Evolutionary conservation across 495 filamentous ascomycete species (phyloP), one percentile per base, ranked within the genome.

Genomic region (Lasiosphaeria hispida): DNA sequence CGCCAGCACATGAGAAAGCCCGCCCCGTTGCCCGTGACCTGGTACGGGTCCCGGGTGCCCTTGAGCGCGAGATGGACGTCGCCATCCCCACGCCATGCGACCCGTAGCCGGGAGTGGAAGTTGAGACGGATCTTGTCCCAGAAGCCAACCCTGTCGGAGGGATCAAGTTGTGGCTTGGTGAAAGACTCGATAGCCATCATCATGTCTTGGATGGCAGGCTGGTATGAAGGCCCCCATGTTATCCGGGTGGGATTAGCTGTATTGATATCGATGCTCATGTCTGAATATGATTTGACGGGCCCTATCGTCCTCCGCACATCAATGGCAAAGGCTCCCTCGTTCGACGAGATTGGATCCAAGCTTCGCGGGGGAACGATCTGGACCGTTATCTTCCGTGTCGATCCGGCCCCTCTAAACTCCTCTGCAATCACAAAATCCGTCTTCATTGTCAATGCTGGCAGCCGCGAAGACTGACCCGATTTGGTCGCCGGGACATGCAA

Each of bases 161-260:
- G 89, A 72, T 97, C 94, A 39, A 96, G 78, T 61, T 95, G 91
- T 4, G 91, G 89, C 63, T 97, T 99, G 9, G 92, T 96, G 74
- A 99, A 96, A 0, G 88, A 88, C 76, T 99, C 94, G 57, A 99
- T 90, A 19, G 95, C 91, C 85, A 97, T 96, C 94, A 99, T 99
- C 90, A 97, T 96, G 65, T 99, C 94, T 71, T 99, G 94, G 53
- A 99, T 97, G 10, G 92, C 95, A 23, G 94, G 94, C 60, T 99
- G 94, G 67, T 97, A 97, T 0, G 94, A 96, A 55, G 92, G 89
- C 39, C 92, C 91, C 94, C 94, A 99, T 34, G 92, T 96, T 49
- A 97, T 92, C 54, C 88, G 85, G 7, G 94, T 99, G 8, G 95
- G 87, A 58, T 90, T 83, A 57, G 86, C 87, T 4, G 93, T 97